Percentiles rank a stretch among this genome's conserved stretches.
phyloP scores from a whole-genome alignment of 352 stramenopile species.

The Globisporangium cederbergense region DNA sequence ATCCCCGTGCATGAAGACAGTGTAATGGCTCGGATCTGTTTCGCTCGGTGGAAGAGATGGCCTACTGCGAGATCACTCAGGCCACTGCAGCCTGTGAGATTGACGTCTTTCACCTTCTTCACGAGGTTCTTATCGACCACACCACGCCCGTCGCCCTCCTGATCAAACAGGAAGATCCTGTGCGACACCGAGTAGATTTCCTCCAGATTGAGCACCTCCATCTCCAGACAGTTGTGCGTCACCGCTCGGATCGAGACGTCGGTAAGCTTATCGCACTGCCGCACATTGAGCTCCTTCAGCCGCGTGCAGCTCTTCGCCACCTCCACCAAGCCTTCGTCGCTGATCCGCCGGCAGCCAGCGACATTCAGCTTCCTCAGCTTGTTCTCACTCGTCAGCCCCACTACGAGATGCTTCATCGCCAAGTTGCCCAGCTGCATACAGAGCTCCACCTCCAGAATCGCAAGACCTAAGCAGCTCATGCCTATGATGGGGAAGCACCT shows the following conservation, averaged over 20 bases:
- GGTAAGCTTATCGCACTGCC: conserved; percentile 81
- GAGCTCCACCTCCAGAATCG: conserved; percentile 48
- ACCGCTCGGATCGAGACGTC: conserved; percentile 62
- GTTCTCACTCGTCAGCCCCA: conserved; percentile 31
- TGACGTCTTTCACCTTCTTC: conserved; percentile 53
- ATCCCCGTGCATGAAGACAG: conserved; percentile 59
- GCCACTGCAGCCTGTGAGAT: conserved; percentile 60
- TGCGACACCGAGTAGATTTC: conserved; percentile 70
- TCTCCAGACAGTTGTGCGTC: conserved; percentile 83
- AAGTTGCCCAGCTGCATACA: conserved; percentile 58
- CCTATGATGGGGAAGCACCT: conserved; percentile 51
- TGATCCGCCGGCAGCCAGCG: conserved; percentile 70
- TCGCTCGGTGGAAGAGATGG: conserved; percentile 62
- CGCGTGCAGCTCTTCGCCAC: conserved; percentile 56
- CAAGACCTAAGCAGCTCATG: conserved; percentile 41
- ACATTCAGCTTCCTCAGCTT: conserved; percentile 73
- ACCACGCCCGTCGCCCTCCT: conserved; percentile 72
- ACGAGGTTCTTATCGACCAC: conserved; percentile 80
- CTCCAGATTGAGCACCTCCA: conserved; percentile 79
- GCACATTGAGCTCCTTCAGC: conserved; percentile 72
- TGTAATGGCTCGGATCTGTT: conserved; percentile 42
- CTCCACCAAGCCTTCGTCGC: conserved; percentile 73
- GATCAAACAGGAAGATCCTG: conserved; percentile 83
- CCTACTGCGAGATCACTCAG: conserved; percentile 74
- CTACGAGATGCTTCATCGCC: conserved; percentile 57